phyloP scores from a whole-genome alignment of 345 rosid genomes.

The Excoecaria cochinchinensis region DNA sequence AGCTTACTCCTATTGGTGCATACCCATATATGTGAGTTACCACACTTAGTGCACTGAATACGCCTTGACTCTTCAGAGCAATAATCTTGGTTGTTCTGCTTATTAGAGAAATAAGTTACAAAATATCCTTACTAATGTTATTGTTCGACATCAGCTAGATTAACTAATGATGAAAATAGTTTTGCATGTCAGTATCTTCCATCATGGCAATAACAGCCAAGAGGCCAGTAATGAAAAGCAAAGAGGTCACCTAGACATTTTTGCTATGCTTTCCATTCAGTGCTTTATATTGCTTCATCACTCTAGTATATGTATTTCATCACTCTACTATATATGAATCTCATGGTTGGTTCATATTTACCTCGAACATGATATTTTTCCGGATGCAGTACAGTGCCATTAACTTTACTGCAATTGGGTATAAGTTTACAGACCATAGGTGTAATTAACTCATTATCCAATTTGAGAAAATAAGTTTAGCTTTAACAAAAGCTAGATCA shows the following conservation, averaged over 20 bases:
- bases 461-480: no score
- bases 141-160: slow-evolving; percentile 3
- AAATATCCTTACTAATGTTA: not conserved
- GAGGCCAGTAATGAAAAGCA: not conserved
- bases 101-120: slow-evolving; percentile 11
- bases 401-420: no score
- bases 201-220: not conserved
- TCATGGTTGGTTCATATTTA: no score
- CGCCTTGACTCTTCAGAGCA: slow-evolving; percentile 90
- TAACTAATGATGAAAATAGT: slow-evolving; percentile 1
- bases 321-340: no score
- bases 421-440: no score
- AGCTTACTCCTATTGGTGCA: slow-evolving; percentile 82
- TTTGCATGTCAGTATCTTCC: not conserved
- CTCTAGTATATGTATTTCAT: not conserved
- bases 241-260: not conserved
- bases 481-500: no score
- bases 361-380: no score
- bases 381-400: no score
- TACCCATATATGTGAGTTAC: slow-evolving; percentile 89
- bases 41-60: slow-evolving; percentile 94
- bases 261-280: not conserved
- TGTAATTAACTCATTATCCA: no score
- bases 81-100: slow-evolving; percentile 61
- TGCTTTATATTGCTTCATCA: not conserved